phyloP scores from a whole-genome alignment of 2,329 filamentous ascomycete genomes.

The Exophiala oligosperma region DNA sequence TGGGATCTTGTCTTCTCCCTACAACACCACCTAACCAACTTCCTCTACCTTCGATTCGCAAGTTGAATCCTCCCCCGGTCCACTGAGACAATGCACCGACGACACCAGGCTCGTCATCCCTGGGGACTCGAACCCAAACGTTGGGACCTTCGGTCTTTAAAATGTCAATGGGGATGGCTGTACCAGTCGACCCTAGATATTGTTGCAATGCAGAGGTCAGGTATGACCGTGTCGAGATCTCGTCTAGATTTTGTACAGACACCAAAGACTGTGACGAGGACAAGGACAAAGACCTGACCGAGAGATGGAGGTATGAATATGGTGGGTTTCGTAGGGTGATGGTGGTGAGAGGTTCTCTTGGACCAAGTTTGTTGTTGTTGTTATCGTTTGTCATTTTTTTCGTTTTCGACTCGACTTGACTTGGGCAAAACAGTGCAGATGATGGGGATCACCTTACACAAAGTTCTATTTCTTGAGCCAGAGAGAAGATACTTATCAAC shows the following conservation, averaged over 20 bases:
- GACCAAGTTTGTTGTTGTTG: neutral
- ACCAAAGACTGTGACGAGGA: constrained; percentile 8
- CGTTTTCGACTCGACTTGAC: neutral
- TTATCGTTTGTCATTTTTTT: neutral
- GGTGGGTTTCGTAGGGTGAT: constrained; percentile 32
- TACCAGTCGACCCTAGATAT: constrained; percentile 48
- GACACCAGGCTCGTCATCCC: constrained; percentile 45
- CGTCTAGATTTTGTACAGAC: constrained; percentile 35
- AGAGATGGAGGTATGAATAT: constrained; percentile 34
- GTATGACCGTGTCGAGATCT: constrained; percentile 48
- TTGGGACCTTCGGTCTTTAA: constrained; percentile 37
- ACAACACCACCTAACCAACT: constrained; percentile 28
- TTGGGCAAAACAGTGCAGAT: neutral
- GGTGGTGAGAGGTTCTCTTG: neutral
- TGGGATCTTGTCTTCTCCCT: constrained; percentile 4
- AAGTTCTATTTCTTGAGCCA: too few species aligned
- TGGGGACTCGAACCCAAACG: constrained; percentile 47
- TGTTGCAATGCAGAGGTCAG: constrained; percentile 48
- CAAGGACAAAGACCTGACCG: constrained; percentile 12
- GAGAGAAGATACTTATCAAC: too few species aligned
- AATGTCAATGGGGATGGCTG: constrained; percentile 49
- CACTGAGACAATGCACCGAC: constrained; percentile 48
- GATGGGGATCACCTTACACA: too few species aligned
- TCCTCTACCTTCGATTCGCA: constrained; percentile 25
- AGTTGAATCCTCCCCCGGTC: constrained; percentile 31